Conservation (phyloP, 208 protist genomes). For the Wallacemonas collosoma region DNA sequence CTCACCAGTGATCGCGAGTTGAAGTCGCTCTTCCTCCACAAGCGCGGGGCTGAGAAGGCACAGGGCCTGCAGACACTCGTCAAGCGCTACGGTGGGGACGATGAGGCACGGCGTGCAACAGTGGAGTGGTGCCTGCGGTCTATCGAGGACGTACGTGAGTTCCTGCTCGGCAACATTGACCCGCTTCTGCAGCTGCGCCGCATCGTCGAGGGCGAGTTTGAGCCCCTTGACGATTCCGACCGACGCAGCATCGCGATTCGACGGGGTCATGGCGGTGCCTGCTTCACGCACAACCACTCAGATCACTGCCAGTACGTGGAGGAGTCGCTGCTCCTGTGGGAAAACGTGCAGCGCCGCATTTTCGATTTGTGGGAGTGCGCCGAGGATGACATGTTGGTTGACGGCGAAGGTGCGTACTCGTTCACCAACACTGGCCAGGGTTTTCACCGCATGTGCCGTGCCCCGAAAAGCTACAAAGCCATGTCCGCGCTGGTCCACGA, state of each 20-base stretch:
- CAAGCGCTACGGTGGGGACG: slow-evolving; percentile 47
- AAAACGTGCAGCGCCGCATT: slow-evolving; percentile 92
- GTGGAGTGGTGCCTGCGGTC: slow-evolving; percentile 92
- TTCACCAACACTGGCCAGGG: slow-evolving; percentile 95
- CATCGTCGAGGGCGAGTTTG: slow-evolving; percentile 68
- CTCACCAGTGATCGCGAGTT: slow-evolving; percentile 79
- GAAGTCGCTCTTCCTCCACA: slow-evolving; percentile 42
- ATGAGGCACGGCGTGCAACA: slow-evolving; percentile 30
- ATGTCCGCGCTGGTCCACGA: slow-evolving; percentile 87
- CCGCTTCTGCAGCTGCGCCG: slow-evolving; percentile 66
- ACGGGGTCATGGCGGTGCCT: slow-evolving; percentile 71
- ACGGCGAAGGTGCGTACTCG: slow-evolving; percentile 53
- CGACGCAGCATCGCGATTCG: slow-evolving; percentile 53
- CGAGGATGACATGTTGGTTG: slow-evolving; percentile 93
- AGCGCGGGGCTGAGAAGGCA: slow-evolving; percentile 55
- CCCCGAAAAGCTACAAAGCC: slow-evolving; percentile 76
- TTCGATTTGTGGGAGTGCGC: slow-evolving; percentile 94
- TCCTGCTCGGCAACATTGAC: slow-evolving; percentile 81
- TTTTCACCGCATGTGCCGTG: slow-evolving; percentile 93
- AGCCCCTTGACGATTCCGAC: slow-evolving; percentile 27
- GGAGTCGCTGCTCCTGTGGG: slow-evolving; percentile 96
- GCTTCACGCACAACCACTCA: slow-evolving; percentile 94
- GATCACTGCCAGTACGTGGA: slow-evolving; percentile 95
- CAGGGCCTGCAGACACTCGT: slow-evolving; percentile 55
- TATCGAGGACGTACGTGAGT: slow-evolving; percentile 94